These are phyloP conservation scores for Vitis cinerea DNA, from an alignment of 164 flowering plant genomes.

Conservation along the genomic window DNA sequence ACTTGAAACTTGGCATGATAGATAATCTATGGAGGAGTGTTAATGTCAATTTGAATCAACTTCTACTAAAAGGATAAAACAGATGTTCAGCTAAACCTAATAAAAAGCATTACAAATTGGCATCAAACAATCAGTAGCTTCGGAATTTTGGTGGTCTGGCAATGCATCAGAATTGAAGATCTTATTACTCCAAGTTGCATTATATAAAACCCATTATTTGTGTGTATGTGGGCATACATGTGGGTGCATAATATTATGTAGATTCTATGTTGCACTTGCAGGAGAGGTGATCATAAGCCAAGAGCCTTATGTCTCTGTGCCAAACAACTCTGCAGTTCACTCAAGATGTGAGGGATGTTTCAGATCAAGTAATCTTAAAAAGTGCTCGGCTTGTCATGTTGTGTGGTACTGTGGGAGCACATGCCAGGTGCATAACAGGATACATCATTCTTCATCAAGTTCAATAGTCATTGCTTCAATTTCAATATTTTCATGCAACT, in stretches of 20 bases:
- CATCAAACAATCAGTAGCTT: too few relatives aligned
- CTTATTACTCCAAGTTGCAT: neutral
- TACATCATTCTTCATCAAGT: neutral
- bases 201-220: too few relatives aligned
- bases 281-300: constrained; percentile 85
- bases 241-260: too few relatives aligned
- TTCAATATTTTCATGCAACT: neutral
- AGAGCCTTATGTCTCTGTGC: constrained; percentile 79
- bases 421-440: constrained; percentile 69
- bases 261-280: constrained; percentile 19
- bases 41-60: too few relatives aligned
- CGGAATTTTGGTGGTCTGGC: neutral
- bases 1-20: too few relatives aligned
- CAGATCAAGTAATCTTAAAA: constrained; percentile 49
- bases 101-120: too few relatives aligned
- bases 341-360: constrained; percentile 83
- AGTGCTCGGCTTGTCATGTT: constrained; percentile 80
- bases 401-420: constrained; percentile 80
- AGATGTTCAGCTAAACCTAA: too few relatives aligned
- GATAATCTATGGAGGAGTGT: too few relatives aligned
- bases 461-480: neutral
- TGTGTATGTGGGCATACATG: too few relatives aligned
- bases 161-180: neutral
- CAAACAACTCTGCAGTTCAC: constrained; percentile 42
- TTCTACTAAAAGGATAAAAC: too few relatives aligned